A percentile compares a stretch with the other conserved stretches of the same genome.
Conservation (phyloP, 1,284 basidiomycete species). For the Pascua sp. region DNA sequence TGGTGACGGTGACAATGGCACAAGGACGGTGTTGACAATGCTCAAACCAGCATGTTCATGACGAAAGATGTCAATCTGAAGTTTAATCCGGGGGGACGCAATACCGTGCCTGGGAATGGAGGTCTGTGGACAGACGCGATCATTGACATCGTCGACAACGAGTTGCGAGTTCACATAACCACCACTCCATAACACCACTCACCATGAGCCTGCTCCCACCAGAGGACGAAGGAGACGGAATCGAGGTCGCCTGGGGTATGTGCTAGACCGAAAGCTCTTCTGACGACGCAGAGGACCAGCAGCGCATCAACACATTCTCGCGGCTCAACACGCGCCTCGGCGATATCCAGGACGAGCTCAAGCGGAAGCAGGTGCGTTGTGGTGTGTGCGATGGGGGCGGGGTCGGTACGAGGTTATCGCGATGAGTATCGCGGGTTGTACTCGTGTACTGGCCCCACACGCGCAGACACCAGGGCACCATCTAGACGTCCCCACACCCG, state of each 20-base stretch:
- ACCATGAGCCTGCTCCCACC: constrained; percentile 52
- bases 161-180: neutral
- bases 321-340: constrained; percentile 78
- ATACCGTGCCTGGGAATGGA: no score
- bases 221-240: constrained; percentile 72
- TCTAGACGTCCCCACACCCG: neutral
- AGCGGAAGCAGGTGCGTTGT: constrained; percentile 62
- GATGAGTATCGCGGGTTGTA: neutral
- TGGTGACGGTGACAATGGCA: neutral
- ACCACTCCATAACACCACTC: neutral
- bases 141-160: no score
- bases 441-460: neutral
- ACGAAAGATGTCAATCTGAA: no score
- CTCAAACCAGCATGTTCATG: no score
- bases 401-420: neutral
- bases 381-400: neutral
- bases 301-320: constrained; percentile 87
- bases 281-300: constrained; percentile 78
- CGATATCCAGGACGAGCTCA: constrained; percentile 68
- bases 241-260: constrained; percentile 87
- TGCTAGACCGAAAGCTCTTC: constrained; percentile 6
- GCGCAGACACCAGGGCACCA: neutral
- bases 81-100: no score
- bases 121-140: no score
- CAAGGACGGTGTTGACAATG: neutral